Conservation (phyloP, 768 basidiomycete species). For the Rhodotorula babjevae region DNA sequence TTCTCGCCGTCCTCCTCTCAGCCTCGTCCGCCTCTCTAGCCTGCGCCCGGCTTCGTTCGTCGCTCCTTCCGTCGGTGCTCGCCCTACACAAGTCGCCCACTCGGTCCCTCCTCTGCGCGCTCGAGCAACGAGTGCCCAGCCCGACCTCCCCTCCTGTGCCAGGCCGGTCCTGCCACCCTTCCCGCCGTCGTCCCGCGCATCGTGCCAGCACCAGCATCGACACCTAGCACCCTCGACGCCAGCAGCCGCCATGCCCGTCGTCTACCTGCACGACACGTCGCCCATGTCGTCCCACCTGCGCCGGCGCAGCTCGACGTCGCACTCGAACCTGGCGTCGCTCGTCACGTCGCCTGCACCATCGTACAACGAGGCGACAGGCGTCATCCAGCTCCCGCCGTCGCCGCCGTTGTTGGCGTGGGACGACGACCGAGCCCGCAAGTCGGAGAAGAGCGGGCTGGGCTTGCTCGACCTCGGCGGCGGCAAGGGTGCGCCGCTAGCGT, state of each 20-base stretch:
- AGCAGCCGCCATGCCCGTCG: neutral
- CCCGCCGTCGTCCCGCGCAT: no score
- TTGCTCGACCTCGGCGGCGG: slow-evolving; percentile 1
- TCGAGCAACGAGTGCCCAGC: no score
- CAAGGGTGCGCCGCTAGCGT: neutral
- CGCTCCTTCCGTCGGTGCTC: no score
- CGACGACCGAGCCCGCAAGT: slow-evolving; percentile 4
- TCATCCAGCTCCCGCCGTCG: slow-evolving; percentile 27
- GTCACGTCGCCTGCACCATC: slow-evolving; percentile 2
- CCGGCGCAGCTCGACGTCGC: slow-evolving; percentile 16
- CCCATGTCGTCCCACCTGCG: slow-evolving; percentile 11
- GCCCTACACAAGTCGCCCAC: no score
- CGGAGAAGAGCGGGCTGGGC: slow-evolving; percentile 23
- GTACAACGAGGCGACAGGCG: slow-evolving; percentile 29
- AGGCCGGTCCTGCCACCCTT: no score
- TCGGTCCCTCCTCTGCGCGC: no score
- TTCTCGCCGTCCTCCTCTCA: no score
- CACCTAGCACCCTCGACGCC: neutral
- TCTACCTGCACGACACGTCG: slow-evolving; percentile 1
- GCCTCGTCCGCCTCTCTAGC: no score
- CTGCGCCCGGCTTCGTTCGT: no score
- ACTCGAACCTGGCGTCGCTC: slow-evolving; percentile 7
- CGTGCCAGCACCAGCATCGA: neutral
- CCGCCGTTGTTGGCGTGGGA: slow-evolving; percentile 32
- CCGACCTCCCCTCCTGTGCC: no score